Evolutionary conservation across 495 filamentous ascomycete genomes (phyloP), one percentile per base, ranked within the genome.

Genomic region (Aspergillus diversus): DNA sequence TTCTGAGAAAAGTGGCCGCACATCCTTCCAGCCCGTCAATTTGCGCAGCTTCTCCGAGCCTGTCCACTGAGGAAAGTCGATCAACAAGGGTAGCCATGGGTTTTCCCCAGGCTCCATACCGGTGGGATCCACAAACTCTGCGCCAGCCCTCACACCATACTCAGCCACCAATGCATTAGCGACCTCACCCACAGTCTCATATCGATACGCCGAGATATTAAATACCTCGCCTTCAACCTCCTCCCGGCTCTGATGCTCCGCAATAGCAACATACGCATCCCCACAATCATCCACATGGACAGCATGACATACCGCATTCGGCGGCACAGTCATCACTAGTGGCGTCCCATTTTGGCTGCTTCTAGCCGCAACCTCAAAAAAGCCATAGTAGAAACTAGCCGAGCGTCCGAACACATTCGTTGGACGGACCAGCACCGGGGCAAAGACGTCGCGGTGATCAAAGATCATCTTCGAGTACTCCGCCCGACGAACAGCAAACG

Each of bases 271-370:
- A 42, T 65, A 65, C 4, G 58, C 63, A 42, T 61, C 57, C 6
- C 33, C 63, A 9, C 63, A 65, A 35, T 65, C 63, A 32, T 65
- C 63, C 1, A 65, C 63, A 39, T 65, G 63, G 16, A 57, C 35
- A 7, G 52, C 53, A 33, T 65, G 63, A 7, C 47, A 47, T 2
- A 65, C 52, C 1, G 53, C 39, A 16, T 53, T 54, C 11, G 34
- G 21, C 5, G 34, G 34, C 2, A 37, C 63, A 0, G 63, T 47
- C 12, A 65, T 7, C 1, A 33, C 13, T 5, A 65, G 33, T 1
- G 47, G 43, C 5, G n/a, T 16, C 0, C 37, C 56, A 5, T 21
- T 6, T 4, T 37, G 27, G 27, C 5, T 4, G 6, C 17, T 31
- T 5, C 11, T 11, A 0, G 34, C 21, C 1, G 58, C 52, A 4